Percentiles rank a stretch among this genome's conserved stretches.
These are phyloP conservation scores for Setaria italica DNA, from an alignment of 202 grass and related monocot species.

Conservation along the genomic window DNA sequence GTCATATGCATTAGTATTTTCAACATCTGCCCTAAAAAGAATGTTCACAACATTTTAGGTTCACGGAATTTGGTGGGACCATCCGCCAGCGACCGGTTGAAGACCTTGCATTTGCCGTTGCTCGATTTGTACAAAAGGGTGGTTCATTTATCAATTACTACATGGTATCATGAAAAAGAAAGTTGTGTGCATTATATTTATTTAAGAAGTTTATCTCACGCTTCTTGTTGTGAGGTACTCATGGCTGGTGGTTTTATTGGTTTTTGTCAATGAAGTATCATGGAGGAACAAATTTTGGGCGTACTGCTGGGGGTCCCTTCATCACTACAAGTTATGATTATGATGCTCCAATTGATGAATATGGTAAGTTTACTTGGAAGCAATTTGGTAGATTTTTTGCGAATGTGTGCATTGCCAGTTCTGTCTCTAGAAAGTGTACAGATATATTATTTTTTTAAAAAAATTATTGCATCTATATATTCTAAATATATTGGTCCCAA, in stretches of 20 bases:
- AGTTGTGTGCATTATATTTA: neutral
- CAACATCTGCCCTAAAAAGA: neutral
- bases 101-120: constrained; percentile 92
- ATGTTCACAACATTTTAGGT: constrained; percentile 62
- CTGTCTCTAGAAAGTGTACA: constrained; percentile 1
- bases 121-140: constrained; percentile 96
- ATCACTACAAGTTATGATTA: constrained; percentile 99
- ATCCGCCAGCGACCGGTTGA: constrained; percentile 82
- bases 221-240: constrained; percentile 11
- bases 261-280: constrained; percentile 76
- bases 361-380: constrained; percentile 59
- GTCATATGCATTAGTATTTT: constrained; percentile 19
- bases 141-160: constrained; percentile 99
- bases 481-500: constrained; percentile 28
- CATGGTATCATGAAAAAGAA: constrained; percentile 63
- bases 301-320: constrained; percentile 94
- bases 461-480: neutral
- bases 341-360: constrained; percentile 99
- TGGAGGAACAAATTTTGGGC: constrained; percentile 98
- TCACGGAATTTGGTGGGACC: constrained; percentile 93
- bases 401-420: neutral
- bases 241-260: constrained; percentile 18
- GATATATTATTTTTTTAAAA: neutral
- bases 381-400: neutral
- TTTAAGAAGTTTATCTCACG: neutral